Evolutionary conservation across 257 asterid genomes (phyloP), one percentile per base, ranked within the genome.

Genomic region (Knoxia roxburghii): DNA sequence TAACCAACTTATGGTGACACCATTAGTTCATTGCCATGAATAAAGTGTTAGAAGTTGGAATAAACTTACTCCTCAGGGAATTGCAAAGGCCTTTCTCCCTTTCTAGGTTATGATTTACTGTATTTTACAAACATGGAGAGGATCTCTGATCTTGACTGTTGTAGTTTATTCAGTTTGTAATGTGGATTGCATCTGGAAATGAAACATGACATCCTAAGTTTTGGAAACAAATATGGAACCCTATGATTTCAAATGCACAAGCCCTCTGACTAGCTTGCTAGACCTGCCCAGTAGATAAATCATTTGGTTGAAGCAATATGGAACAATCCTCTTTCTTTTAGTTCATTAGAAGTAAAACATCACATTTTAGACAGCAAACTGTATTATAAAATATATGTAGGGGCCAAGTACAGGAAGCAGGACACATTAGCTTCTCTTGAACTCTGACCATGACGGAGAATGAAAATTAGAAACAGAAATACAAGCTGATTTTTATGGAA

Each of bases 391-490:
- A 57, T 57, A n/a, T 39, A 12, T 26, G 23, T 23, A 9, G 29
- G 40, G 68, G 50, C 68, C 49, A 73, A 73, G 77, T 73, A 65
- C 77, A 67, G 77, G 72, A 73, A 73, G 77, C 57, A 2, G 45
- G 51, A 64, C 43, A 27, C 71, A 70, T 78, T 78, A 77, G 88
- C 87, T 78, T 85, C 89, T 77, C 86, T 77, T 78, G 67, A 72
- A 73, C 78, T 72, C 67, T 46, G 59, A 50, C 76, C 48, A 20
- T n/a, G 52, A 56, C 61, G 37, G 43, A 21, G 46, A 53, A 50
- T 40, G 64, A 17, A 72, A 23, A 60, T 24, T 18, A 9, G 3
- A 67, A 7, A 29, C 61, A 51, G 43, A 29, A 51, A n/a, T 18
- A 37, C 35, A 65, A 69, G 45, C 49, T 49, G 41, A 61, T 64